A percentile compares a stretch with the other conserved stretches of the same genome.
Conservation (phyloP, 164 flowering plant genomes). For the Protea cynaroides region DNA sequence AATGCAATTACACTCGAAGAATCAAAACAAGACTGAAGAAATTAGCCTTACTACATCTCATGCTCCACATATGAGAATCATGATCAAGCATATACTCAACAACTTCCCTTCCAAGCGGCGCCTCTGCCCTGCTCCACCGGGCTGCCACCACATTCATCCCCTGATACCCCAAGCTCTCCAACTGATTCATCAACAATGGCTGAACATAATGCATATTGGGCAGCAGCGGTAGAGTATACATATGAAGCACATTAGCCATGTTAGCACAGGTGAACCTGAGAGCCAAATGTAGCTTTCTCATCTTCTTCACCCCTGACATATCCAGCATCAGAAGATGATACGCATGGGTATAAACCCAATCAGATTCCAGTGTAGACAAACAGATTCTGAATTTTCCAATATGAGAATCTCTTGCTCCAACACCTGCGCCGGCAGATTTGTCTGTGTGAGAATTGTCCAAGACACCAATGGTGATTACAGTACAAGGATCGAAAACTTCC, state of each 20-base stretch:
- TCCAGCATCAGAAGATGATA: constrained; percentile 38
- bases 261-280: constrained; percentile 34
- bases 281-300: constrained; percentile 50
- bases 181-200: constrained; percentile 29
- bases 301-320: constrained; percentile 37
- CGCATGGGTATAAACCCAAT: constrained; percentile 36
- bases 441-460: constrained; percentile 31
- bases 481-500: constrained; percentile 41
- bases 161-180: constrained; percentile 33
- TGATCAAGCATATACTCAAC: constrained; percentile 49
- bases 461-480: constrained; percentile 35
- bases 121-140: constrained; percentile 32
- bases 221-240: constrained; percentile 30
- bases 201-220: constrained; percentile 46
- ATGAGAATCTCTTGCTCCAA: constrained; percentile 21
- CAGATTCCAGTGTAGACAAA: constrained; percentile 36
- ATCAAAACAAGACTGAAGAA: constrained; percentile 30
- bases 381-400: constrained; percentile 48
- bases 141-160: constrained; percentile 30
- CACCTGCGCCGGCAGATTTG: background rate
- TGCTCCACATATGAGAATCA: constrained; percentile 39
- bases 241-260: constrained; percentile 26
- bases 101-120: constrained; percentile 38
- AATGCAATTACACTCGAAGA: constrained; percentile 18
- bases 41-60: constrained; percentile 39